Conservation (phyloP, 495 filamentous ascomycete species). For the Penicillium subrubescens region DNA sequence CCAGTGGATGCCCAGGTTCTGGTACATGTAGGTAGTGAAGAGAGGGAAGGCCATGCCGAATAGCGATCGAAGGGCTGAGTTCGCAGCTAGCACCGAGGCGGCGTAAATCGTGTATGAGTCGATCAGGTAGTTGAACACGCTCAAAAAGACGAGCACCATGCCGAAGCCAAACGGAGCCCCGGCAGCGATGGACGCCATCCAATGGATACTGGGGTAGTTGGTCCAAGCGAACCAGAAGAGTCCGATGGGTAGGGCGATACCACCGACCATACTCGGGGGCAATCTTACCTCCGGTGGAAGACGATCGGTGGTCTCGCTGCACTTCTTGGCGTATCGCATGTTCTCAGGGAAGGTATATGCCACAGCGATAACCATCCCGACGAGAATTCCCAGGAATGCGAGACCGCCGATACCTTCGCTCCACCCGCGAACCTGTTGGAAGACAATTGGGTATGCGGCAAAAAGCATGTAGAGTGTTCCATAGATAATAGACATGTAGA, state of each 20-base stretch:
- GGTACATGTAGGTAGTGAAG: slow-evolving; percentile 76
- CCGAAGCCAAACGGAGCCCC: slow-evolving; percentile 70
- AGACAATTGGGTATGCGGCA: slow-evolving; percentile 75
- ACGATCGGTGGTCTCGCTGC: slow-evolving; percentile 31
- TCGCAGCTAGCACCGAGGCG: slow-evolving; percentile 74
- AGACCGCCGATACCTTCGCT: slow-evolving; percentile 66
- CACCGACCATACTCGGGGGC: slow-evolving; percentile 41
- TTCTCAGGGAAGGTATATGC: slow-evolving; percentile 44
- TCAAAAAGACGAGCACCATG: slow-evolving; percentile 69
- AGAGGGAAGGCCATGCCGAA: slow-evolving; percentile 79
- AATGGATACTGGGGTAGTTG: slow-evolving; percentile 65
- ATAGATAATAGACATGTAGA: slow-evolving; percentile 73
- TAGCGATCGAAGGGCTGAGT: slow-evolving; percentile 61
- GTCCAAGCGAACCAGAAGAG: slow-evolving; percentile 70
- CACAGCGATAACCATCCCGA: slow-evolving; percentile 71
- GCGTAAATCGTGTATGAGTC: slow-evolving; percentile 76
- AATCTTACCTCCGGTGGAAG: slow-evolving; percentile 46
- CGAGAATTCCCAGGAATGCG: slow-evolving; percentile 71
- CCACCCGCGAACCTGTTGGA: slow-evolving; percentile 72
- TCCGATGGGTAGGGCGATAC: slow-evolving; percentile 43
- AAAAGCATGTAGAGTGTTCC: slow-evolving; percentile 79
- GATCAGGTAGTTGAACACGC: slow-evolving; percentile 72
- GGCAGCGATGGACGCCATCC: slow-evolving; percentile 60
- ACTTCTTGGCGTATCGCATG: slow-evolving; percentile 38
- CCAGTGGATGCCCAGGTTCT: slow-evolving; percentile 74